phyloP scores from a whole-genome alignment of 495 filamentous ascomycete species.

The Lophium mytilinum region DNA sequence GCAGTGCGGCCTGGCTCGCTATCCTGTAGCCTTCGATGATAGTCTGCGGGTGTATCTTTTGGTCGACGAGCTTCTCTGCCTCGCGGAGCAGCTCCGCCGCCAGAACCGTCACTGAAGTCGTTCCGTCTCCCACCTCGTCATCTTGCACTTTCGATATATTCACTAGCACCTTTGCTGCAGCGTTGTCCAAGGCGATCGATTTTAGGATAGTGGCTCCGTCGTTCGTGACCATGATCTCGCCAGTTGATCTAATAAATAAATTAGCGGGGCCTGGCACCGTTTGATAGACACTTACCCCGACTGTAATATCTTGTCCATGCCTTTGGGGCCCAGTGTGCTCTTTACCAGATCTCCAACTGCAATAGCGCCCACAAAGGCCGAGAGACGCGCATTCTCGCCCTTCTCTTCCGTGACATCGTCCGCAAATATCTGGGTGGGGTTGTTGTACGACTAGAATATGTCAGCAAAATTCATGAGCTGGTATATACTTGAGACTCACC shows the following conservation, averaged over 20 bases:
- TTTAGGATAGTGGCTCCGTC: slow-evolving; percentile 98
- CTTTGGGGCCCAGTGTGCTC: slow-evolving; percentile 93
- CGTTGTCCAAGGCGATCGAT: slow-evolving; percentile 97
- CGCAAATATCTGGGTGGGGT: slow-evolving; percentile 96
- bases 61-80: slow-evolving; percentile 91
- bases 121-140: slow-evolving; percentile 96
- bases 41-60: slow-evolving; percentile 97
- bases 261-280: slow-evolving; percentile 6
- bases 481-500: slow-evolving; percentile 5
- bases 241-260: slow-evolving; percentile 61
- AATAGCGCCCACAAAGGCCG: slow-evolving; percentile 94
- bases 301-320: slow-evolving; percentile 99
- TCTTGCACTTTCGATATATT: slow-evolving; percentile 99
- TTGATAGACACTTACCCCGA: slow-evolving; percentile 61
- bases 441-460: slow-evolving; percentile 46
- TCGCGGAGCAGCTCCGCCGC: slow-evolving; percentile 92
- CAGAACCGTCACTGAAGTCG: slow-evolving; percentile 83
- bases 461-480: slow-evolving; percentile 2
- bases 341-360: slow-evolving; percentile 96
- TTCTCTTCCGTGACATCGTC: slow-evolving; percentile 97
- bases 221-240: slow-evolving; percentile 96
- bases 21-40: slow-evolving; percentile 99
- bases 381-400: slow-evolving; percentile 97
- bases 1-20: slow-evolving; percentile 79
- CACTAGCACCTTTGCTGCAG: slow-evolving; percentile 91